Evolutionary conservation across 2,329 filamentous ascomycete species (phyloP).

Genomic region (Verticillium klebahnii): DNA sequence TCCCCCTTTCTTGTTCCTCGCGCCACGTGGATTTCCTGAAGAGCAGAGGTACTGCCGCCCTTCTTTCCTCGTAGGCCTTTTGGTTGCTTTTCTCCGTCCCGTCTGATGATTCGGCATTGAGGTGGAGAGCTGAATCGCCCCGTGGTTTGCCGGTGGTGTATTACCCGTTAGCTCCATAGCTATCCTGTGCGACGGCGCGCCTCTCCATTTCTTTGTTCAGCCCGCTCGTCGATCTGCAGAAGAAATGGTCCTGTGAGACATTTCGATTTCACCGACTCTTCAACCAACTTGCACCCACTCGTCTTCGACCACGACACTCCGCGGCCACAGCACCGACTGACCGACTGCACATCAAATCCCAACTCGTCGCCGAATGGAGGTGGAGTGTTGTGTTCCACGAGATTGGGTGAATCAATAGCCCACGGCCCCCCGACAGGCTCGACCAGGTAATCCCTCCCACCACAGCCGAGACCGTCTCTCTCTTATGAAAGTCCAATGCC

Average conservation of each 20-base stretch:
- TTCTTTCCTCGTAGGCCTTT: background rate
- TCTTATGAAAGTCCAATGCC: constrained; percentile 4
- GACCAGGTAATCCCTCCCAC: constrained; percentile 12
- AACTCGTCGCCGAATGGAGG: constrained; percentile 7
- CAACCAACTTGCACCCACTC: constrained; percentile 3
- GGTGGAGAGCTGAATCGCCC: background rate
- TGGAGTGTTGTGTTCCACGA: constrained; percentile 2
- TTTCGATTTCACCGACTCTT: constrained; percentile 4
- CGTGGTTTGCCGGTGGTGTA: background rate
- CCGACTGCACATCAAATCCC: constrained; percentile 1
- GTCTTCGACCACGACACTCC: background rate
- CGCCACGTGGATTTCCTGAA: constrained; percentile 8
- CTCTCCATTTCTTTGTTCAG: background rate
- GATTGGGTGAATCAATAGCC: constrained; percentile 12
- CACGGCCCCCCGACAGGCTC: constrained; percentile 4
- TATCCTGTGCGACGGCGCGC: background rate
- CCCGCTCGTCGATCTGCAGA: constrained; percentile 1
- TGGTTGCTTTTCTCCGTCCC: background rate
- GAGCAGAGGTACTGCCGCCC: background rate
- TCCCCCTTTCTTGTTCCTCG: constrained; percentile 2
- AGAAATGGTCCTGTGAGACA: constrained; percentile 3
- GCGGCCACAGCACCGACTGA: background rate
- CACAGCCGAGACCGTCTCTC: background rate
- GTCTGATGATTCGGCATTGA: background rate
- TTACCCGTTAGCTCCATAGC: constrained; percentile 1